phyloP scores from a whole-genome alignment of 805 yeast genomes.

The Maudiozyma turicensis region DNA sequence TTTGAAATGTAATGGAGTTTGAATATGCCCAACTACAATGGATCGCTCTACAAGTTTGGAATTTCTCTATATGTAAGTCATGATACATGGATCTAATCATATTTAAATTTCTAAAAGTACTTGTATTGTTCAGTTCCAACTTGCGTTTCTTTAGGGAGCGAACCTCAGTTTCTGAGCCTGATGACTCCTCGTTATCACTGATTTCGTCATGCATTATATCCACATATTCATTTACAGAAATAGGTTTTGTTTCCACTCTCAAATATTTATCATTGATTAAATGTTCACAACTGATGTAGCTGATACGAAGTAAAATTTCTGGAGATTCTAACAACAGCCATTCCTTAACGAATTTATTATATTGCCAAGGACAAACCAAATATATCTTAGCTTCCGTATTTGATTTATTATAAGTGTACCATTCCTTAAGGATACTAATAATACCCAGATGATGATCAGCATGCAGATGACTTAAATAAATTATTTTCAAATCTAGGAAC shows the following conservation, averaged over 20 bases:
- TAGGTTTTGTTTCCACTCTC: slow-evolving; percentile 25
- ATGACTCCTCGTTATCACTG: not conserved
- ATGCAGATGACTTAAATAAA: slow-evolving; percentile 82
- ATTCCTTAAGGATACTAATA: slow-evolving; percentile 54
- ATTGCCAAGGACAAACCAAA: slow-evolving; percentile 69
- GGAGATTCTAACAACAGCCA: slow-evolving; percentile 46
- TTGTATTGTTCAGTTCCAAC: slow-evolving; percentile 16
- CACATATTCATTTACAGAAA: slow-evolving; percentile 20
- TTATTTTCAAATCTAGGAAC: slow-evolving; percentile 50
- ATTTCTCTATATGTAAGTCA: slow-evolving; percentile 34
- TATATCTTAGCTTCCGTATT: slow-evolving; percentile 36
- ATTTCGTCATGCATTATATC: slow-evolving; percentile 5
- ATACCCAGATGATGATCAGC: slow-evolving; percentile 96
- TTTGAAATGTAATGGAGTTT: slow-evolving; percentile 41
- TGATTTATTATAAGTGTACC: slow-evolving; percentile 41
- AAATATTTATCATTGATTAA: slow-evolving; percentile 34
- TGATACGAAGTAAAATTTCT: slow-evolving; percentile 35
- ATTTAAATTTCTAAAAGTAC: slow-evolving; percentile 20
- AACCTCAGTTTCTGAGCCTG: not conserved
- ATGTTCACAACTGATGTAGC: slow-evolving; percentile 52
- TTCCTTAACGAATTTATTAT: slow-evolving; percentile 54
- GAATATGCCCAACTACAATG: slow-evolving; percentile 84
- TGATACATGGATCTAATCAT: slow-evolving; percentile 31
- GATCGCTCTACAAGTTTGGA: slow-evolving; percentile 62
- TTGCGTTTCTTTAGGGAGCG: slow-evolving; percentile 12